Evolutionary conservation across 768 basidiomycete genomes (phyloP), one percentile per base, ranked within the genome.

Genomic region (Pleurotus tuber-regium): DNA sequence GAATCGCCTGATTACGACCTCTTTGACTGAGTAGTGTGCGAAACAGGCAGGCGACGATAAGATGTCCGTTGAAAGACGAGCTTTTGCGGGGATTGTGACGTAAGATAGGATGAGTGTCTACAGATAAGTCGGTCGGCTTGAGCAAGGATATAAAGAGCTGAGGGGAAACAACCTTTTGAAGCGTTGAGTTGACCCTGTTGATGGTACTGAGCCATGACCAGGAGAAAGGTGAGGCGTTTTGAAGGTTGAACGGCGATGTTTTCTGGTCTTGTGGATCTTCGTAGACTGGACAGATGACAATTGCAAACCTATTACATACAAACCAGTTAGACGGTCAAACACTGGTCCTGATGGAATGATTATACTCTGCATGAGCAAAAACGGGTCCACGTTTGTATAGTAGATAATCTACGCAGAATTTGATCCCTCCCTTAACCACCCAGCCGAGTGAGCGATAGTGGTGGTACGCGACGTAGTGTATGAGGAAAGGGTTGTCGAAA

Each of bases 131-230:
- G 38, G 30, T n/a, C 18, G 25, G 30, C 50, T 10, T 21, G 23
- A 21, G 26, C 59, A 21, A 35, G 38, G 53, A 36, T 14, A 40
- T 12, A 6, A 21, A 9, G 47, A 21, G 30, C 12, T 39, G 53
- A 29, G 10, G 4, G 19, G 30, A 52, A 57, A 21, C 19, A 92
- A n/a, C 96, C 83, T 99, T 99, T 70, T 94, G 92, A 3, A 98
- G 96, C 64, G 97, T 93, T 0, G 92, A 86, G 66, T 96, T 98
- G 10, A 98, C 96, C 30, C 97, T 84, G 64, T 97, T 98, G 55
- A 99, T 81, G 1, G 97, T 99, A 68, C 92, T 93, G 24, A 99
- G 78, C 95, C 94, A 98, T 10, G 90, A 80, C 97, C 97, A 99
- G 8, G 86, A 74, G 61, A 91, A 89, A 2, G 89, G 89, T 16